Evolutionary conservation across 176 grass and related monocot species (phyloP).

Genomic region (Hordeum marinum): DNA sequence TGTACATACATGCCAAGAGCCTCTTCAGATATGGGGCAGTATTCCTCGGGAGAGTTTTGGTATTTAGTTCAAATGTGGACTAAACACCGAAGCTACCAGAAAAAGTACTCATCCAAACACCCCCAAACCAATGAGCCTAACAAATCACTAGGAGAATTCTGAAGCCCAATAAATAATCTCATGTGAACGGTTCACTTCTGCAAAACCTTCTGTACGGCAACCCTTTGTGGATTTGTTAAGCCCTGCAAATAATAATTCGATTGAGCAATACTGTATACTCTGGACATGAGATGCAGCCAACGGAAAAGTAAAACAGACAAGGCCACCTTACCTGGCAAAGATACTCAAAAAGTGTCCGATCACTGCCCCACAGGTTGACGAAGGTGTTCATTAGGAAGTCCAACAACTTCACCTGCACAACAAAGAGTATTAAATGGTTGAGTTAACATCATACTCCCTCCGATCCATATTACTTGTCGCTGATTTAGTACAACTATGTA

Average conservation of each 20-base stretch:
- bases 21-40: not conserved
- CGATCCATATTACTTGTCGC: too few species aligned
- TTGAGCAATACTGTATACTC: not conserved
- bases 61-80: not conserved
- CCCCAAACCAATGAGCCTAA: not conserved
- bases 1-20: not conserved
- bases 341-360: slow-evolving; percentile 64
- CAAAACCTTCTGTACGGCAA: slow-evolving; percentile 51
- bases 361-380: slow-evolving; percentile 46
- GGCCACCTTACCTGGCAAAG: slow-evolving; percentile 65
- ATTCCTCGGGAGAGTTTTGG: not conserved
- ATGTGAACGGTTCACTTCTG: slow-evolving; percentile 28
- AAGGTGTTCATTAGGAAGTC: slow-evolving; percentile 73
- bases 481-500: too few species aligned
- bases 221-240: slow-evolving; percentile 53
- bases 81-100: not conserved
- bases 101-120: not conserved
- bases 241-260: slow-evolving; percentile 41
- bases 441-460: not conserved
- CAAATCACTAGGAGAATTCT: not conserved
- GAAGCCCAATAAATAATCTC: not conserved
- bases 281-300: not conserved
- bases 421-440: not conserved
- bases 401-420: slow-evolving; percentile 62
- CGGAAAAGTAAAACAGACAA: not conserved